Evolutionary conservation across 176 grass and related monocot species (phyloP).

Genomic region (Cenchrus americanus): DNA sequence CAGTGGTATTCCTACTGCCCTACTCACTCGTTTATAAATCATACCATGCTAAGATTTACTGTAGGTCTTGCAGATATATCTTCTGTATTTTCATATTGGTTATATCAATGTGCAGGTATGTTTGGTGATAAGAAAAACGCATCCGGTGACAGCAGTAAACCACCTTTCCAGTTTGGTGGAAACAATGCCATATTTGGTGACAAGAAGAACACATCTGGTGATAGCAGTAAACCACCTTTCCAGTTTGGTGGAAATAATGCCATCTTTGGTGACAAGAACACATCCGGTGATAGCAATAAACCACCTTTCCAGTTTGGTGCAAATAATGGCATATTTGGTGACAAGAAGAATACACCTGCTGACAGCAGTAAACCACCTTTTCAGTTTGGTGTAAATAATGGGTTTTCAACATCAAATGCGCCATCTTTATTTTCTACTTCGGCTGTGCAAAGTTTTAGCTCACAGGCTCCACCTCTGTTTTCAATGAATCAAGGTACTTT

Average conservation of each 20-base stretch:
- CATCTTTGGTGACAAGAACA: conserved; percentile 46
- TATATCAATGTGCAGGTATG: conserved; percentile 46
- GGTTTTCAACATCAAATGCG: conserved; percentile 46
- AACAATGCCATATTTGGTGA: conserved; percentile 48
- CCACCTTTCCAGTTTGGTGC: conserved; percentile 54
- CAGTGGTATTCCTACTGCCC: conserved; percentile 40
- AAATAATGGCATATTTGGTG: conserved; percentile 49
- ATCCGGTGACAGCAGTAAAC: conserved; percentile 46
- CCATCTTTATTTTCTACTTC: conserved; percentile 60
- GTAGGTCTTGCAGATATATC: not conserved
- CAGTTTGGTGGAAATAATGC: conserved; percentile 56
- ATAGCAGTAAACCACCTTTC: conserved; percentile 52
- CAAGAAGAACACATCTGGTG: conserved; percentile 27
- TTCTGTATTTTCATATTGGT: conserved; percentile 39
- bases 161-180: conserved; percentile 55
- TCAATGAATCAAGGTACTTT: conserved; percentile 63
- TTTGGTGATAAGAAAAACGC: conserved; percentile 42
- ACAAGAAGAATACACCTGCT: conserved; percentile 26
- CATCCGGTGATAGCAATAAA: conserved; percentile 46
- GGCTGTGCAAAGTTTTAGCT: conserved; percentile 53
- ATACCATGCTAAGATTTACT: conserved; percentile 20
- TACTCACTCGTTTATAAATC: conserved; percentile 20
- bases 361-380: conserved; percentile 54
- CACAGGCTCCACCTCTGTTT: conserved; percentile 52
- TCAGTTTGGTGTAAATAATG: conserved; percentile 60